Percentiles rank a stretch among this genome's conserved stretches.
Evolutionary conservation across 345 rosid species (phyloP).

Genomic region (Pelargonium nanum): DNA sequence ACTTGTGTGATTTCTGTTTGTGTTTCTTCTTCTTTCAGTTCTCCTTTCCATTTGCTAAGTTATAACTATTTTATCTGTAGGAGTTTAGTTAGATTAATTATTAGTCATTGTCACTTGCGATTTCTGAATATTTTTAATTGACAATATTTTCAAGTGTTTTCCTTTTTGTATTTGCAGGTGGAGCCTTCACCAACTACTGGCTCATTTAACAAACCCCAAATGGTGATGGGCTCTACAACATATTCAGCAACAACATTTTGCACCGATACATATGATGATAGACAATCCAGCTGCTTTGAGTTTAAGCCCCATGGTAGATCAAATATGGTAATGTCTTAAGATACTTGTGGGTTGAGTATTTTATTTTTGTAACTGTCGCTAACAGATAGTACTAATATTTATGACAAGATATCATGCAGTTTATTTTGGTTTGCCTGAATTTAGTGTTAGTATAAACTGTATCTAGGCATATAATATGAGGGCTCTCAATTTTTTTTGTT

Average conservation of each 20-base stretch:
- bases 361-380: background rate
- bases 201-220: constrained; percentile 56
- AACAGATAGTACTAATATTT: background rate
- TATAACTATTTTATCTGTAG: background rate
- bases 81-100: too few species aligned
- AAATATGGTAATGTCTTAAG: constrained; percentile 47
- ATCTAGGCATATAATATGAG: background rate
- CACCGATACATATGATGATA: constrained; percentile 32
- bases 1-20: background rate
- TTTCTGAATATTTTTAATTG: background rate
- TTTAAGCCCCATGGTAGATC: constrained; percentile 61
- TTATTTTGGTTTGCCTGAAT: background rate
- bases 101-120: background rate
- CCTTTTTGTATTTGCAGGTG: constrained; percentile 43
- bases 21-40: background rate
- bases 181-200: constrained; percentile 98
- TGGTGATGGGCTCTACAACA: constrained; percentile 23
- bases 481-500: too few species aligned
- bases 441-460: background rate
- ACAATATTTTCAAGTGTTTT: constrained; percentile 1
- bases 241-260: constrained; percentile 27
- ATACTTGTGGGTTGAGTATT: background rate
- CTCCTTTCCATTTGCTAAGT: background rate
- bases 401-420: too few species aligned
- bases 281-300: constrained; percentile 51